phyloP scores from a whole-genome alignment of 1,284 basidiomycete species.

The Moesziomyces globuligerus region DNA sequence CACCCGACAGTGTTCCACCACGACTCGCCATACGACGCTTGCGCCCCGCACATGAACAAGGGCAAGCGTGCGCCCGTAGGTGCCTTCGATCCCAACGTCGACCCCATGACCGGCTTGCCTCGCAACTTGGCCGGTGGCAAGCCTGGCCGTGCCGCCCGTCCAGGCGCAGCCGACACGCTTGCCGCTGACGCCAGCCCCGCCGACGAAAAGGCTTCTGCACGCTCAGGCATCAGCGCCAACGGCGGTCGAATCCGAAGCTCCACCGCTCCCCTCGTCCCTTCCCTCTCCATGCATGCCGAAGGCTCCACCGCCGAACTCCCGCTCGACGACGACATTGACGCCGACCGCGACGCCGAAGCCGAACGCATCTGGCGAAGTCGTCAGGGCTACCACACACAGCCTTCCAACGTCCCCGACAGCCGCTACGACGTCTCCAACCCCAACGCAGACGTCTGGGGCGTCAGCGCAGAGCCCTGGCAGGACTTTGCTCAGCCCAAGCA shows the following conservation, averaged over 20 bases:
- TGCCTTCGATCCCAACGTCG: slow-evolving; percentile 63
- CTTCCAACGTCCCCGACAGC: slow-evolving; percentile 42
- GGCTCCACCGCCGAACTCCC: slow-evolving; percentile 32
- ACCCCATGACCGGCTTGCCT: slow-evolving; percentile 60
- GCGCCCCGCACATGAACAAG: slow-evolving; percentile 61
- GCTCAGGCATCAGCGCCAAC: slow-evolving; percentile 27
- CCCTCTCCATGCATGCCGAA: slow-evolving; percentile 39
- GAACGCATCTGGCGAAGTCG: slow-evolving; percentile 43
- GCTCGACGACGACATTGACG: slow-evolving; percentile 38
- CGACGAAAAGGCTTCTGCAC: slow-evolving; percentile 24
- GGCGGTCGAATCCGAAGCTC: slow-evolving; percentile 32
- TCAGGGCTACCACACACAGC: slow-evolving; percentile 48
- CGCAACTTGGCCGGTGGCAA: slow-evolving; percentile 25
- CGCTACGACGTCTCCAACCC: slow-evolving; percentile 54
- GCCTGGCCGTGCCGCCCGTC: slow-evolving; percentile 1
- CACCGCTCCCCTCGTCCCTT: slow-evolving; percentile 38
- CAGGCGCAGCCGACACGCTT: not conserved
- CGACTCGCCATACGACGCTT: slow-evolving; percentile 66
- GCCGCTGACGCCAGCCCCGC: slow-evolving; percentile 15
- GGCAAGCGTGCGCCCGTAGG: slow-evolving; percentile 57
- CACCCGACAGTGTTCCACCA: slow-evolving; percentile 63
- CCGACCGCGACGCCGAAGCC: slow-evolving; percentile 42
- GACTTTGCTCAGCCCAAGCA: slow-evolving; percentile 61
- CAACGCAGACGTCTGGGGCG: slow-evolving; percentile 64
- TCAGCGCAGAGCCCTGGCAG: slow-evolving; percentile 64